Evolutionary conservation across 2,329 filamentous ascomycete genomes (phyloP), one percentile per base, ranked within the genome.

Genomic region (Aplosporella prunicola): DNA sequence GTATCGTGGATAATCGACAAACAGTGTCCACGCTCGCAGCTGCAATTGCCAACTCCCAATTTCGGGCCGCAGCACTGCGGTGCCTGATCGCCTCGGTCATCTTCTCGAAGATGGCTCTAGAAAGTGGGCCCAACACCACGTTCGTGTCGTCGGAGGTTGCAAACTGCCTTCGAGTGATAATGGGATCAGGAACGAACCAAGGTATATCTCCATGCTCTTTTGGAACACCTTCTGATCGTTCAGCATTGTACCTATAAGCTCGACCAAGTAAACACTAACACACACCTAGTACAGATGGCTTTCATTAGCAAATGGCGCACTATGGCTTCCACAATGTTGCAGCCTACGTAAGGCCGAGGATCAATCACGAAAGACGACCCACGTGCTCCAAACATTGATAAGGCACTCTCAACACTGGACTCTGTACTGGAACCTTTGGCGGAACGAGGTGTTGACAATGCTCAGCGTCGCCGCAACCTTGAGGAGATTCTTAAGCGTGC

Each of bases 401-500:
- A 42, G 4, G 43, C 52, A 2, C 20, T 50, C 7, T 38, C 36
- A 5, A 35, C 43, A 13, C 41, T 58, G 1, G 54, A 58, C 8
- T 45, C 41, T 5, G 41, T 59, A 11, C 45, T 60, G 5, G 43
- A 40, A 13, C 49, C 47, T 3, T 46, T 53, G 41, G 29, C 24
- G 18, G 24, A 17, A n/a, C 16, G 33, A 15, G 15, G 33, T 15
- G 33, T 28, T 26, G 46, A 57, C 18, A 49, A 53, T 6, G 42
- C 39, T n/a, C 42, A 53, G 18, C 46, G 57, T 4, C 48, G 44
- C 11, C 44, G 42, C 2, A 60, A 61, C 30, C 38, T 61, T 7
- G 51, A 57, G 13, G 54, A 57, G 37, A 49, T 61, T 1, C 35
- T 59, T n/a, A 57, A 56, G 32, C 50, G 55, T 4, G 50, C 51